phyloP scores from a whole-genome alignment of 768 basidiomycete species.

The Tephrocybe rancida region DNA sequence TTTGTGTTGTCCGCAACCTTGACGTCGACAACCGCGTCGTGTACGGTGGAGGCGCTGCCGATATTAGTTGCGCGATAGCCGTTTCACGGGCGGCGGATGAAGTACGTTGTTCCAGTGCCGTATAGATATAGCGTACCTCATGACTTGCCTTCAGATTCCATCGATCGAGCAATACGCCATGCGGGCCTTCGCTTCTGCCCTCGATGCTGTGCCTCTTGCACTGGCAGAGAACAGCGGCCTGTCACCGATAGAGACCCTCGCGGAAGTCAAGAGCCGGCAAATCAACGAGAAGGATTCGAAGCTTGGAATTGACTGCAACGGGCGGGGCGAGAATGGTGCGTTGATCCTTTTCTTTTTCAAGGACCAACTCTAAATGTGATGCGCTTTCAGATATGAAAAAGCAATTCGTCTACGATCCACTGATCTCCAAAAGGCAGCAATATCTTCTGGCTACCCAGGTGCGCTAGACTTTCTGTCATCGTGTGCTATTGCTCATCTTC shows the following conservation, averaged over 20 bases:
- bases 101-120: no score
- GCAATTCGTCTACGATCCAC: slow-evolving; percentile 95
- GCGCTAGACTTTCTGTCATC: slow-evolving; percentile 15
- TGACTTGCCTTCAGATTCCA: no score
- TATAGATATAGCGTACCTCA: no score
- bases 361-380: background rate
- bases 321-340: slow-evolving; percentile 83
- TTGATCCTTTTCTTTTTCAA: slow-evolving; percentile 2
- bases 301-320: slow-evolving; percentile 92
- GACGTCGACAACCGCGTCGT: slow-evolving; percentile 96
- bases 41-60: slow-evolving; percentile 97
- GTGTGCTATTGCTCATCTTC: background rate
- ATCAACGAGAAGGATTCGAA: slow-evolving; percentile 82
- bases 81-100: slow-evolving; percentile 95
- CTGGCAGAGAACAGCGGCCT: slow-evolving; percentile 98
- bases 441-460: slow-evolving; percentile 97
- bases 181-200: slow-evolving; percentile 96
- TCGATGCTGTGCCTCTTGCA: slow-evolving; percentile 94
- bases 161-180: slow-evolving; percentile 99
- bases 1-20: slow-evolving; percentile 95
- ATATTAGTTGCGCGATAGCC: slow-evolving; percentile 93
- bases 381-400: slow-evolving; percentile 85
- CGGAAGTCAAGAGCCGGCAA: slow-evolving; percentile 93
- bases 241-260: slow-evolving; percentile 95
- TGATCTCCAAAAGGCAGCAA: slow-evolving; percentile 97